Percentiles rank a stretch among this genome's conserved stretches.
Evolutionary conservation across 345 rosid genomes (phyloP).

Genomic region (Clarkia xantiana): DNA sequence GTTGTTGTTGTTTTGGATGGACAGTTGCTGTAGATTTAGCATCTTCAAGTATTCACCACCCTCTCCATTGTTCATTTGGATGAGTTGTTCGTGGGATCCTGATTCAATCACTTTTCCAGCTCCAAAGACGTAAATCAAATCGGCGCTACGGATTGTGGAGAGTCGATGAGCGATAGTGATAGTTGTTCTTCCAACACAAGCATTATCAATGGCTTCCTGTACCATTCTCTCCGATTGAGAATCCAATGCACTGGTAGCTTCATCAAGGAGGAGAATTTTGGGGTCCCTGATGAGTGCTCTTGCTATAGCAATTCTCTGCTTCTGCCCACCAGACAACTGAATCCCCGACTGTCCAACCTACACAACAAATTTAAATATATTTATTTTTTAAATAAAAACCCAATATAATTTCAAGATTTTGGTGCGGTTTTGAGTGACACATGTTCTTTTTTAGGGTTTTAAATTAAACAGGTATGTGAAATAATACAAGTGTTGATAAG

Average conservation of each 20-base stretch:
- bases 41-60: slow-evolving; percentile 36
- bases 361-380: not conserved
- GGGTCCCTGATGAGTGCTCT: slow-evolving; percentile 53
- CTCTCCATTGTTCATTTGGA: slow-evolving; percentile 15
- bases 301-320: slow-evolving; percentile 63
- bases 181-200: slow-evolving; percentile 44
- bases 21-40: slow-evolving; percentile 35
- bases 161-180: slow-evolving; percentile 57
- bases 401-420: not conserved
- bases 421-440: no score
- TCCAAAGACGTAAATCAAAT: slow-evolving; percentile 37
- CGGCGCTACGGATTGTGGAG: slow-evolving; percentile 34
- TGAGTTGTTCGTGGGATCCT: slow-evolving; percentile 43
- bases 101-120: slow-evolving; percentile 47
- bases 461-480: no score
- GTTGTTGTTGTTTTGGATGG: slow-evolving; percentile 14
- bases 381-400: not conserved
- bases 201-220: slow-evolving; percentile 51
- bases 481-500: no score
- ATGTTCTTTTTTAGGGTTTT: no score
- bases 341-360: slow-evolving; percentile 61
- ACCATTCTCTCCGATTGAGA: slow-evolving; percentile 50
- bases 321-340: slow-evolving; percentile 65
- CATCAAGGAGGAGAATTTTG: slow-evolving; percentile 50
- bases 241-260: slow-evolving; percentile 64